Base-by-base conservation (phyloP, 768 basidiomycete genomes). In the Macrocybe gigantea region DNA sequence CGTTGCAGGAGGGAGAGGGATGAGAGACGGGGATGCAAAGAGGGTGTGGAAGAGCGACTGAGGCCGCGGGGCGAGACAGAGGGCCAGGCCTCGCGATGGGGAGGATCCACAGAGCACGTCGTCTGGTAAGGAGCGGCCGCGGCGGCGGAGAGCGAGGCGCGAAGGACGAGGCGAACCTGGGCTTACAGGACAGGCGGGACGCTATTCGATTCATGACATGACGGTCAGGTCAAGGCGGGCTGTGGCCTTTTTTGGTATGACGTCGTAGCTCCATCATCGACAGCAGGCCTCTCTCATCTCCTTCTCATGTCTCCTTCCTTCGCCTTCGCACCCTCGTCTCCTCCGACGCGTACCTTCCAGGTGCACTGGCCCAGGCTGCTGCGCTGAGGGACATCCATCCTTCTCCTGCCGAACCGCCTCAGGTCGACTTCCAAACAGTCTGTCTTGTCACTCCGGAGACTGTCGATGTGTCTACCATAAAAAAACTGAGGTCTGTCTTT, bases 381-480 rank as follows among this genome's bases (percentile, higher is more conserved):
- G 88, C 95, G 11, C 77, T 99, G 55, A 79, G 78, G 47, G 88
- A 93, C 51, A 62, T 91, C 37, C 93, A 94, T 59, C 74, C 79
- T 12, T 65, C 68, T 38, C 79, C 83, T 6, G 66, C 80, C 15
- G 62, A 71, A 39, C 64, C 77, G 30, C 79, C 82, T 45, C 75
- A 81, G 60, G 77, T 83, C 49, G 74, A 83, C 42, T 89, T 89
- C 60, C 74, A 85, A 52, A 88, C 87, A 10, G 83, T 93, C 51
- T 96, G 93, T 67, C 70, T 99, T 38, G 91, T 95, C 51, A 95
- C 95, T 29, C 96, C 96, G 45, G 92, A 96, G 62, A 85, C 89
- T 0, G 83, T 98, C 63, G 84, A 90, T 64, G 87, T 94, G 22
- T 73, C 77, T 42, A 76, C 88, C 45, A 83, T 93, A 52, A 89